Base-by-base conservation (phyloP, 139 green algal species). In the Chlamydomonas schloesseri region DNA sequence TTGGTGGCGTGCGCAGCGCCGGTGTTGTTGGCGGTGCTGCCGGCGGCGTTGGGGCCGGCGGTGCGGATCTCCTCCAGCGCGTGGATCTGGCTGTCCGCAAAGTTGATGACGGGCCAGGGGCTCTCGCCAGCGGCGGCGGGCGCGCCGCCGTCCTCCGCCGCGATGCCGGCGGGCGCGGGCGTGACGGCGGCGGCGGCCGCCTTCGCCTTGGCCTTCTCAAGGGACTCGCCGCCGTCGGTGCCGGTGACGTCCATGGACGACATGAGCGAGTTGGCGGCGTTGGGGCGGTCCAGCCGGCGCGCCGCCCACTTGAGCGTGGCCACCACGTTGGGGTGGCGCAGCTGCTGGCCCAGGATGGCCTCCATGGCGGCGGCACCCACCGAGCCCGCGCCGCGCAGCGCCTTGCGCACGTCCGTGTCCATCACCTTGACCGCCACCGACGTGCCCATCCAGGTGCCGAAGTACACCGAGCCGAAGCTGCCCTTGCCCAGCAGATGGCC, bases 361-460 rank as follows among this genome's bases (percentile, higher is more conserved):
- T 92, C 50, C 37, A 28, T 47, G 24, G 78, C 42, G n/a, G 42
- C 64, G 64, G 17, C 14, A n/a, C n/a, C 3, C 20, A 20, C 20
- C 9, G 42, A 0, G 71, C 37, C 23, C 55, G 31, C 79, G 67
- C 37, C 57, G 11, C 46, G 21, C 79, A 85, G 47, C n/a, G 65
- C 46, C 6, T 26, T 50, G 24, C 79, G 65, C 65, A 84, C 55
- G 46, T 90, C 81, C 18, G 73, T 74, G 60, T 90, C 87, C 58
- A 90, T 60, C 24, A 90, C 81, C 86, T 92, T 92, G 85, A 92
- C 86, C 3, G 89, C 89, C 73, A 92, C 89, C 11, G 84, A 73
- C 0, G 89, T 85, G 50, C 80, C 80, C 68, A 75, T 33, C 80
- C 80, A 86, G 10, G 47, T 81, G 71, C 81, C 88, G 50, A 86